Base-by-base conservation (phyloP, 768 basidiomycete genomes). In the Dendrothele bispora region DNA sequence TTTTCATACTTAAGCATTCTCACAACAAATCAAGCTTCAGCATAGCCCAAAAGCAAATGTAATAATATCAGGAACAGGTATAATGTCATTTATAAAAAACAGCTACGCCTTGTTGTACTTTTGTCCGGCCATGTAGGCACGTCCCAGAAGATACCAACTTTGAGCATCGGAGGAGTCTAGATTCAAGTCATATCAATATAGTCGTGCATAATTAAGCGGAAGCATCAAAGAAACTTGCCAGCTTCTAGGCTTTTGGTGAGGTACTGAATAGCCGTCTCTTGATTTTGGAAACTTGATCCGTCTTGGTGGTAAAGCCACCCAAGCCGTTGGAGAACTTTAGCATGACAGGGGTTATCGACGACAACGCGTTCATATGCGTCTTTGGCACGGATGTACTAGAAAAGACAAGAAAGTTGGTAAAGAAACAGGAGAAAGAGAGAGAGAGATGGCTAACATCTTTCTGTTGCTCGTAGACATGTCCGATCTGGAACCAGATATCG, bases 61-160 rank as follows among this genome's bases (percentile, higher is more conserved):
- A n/a, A n/a, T n/a, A n/a, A n/a, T n/a, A n/a, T n/a, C n/a, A n/a
- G n/a, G n/a, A n/a, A n/a, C n/a, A n/a, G n/a, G n/a, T n/a, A n/a
- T n/a, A n/a, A n/a, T n/a, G n/a, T n/a, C n/a, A n/a, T n/a, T n/a
- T n/a, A n/a, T n/a, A n/a, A n/a, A n/a, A n/a, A n/a, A n/a, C n/a
- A n/a, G n/a, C n/a, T 99, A 98, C 15, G 97, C 97, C 65, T 98
- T 98, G 78, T 97, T 98, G 73, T 98, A 98, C 65, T 98, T 95
- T 67, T 91, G 91, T 15, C 91, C 93, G 14, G 94, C 91, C 94
- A 98, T 98, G 68, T 94, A 98, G 1, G 95, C 95, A 53, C 97
- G 91, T 46, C 95, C 95, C 53, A 98, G 86, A 35, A 98, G 82
- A 69, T 98, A 99, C 95, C 97, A 99, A 60, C 91, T 95, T 69